These are phyloP conservation scores for Suillus subaureus DNA, from an alignment of 768 basidiomycete genomes.

Conservation along the genomic window DNA sequence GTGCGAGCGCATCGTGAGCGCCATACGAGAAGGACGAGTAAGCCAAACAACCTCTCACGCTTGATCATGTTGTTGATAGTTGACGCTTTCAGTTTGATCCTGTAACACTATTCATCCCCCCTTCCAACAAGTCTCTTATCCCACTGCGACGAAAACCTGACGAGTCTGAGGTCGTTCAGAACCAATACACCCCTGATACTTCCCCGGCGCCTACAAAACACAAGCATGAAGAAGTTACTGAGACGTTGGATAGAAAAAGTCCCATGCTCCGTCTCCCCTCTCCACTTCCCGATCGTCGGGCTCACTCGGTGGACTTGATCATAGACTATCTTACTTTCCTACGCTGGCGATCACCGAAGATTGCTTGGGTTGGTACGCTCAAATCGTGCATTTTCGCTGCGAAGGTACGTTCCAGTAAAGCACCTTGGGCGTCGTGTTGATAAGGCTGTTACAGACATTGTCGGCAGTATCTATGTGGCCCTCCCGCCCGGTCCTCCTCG, in stretches of 20 bases:
- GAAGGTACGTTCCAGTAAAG: constrained; percentile 31
- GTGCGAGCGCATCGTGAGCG: constrained; percentile 69
- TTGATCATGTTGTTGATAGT: constrained; percentile 11
- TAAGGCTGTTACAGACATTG: constrained; percentile 21
- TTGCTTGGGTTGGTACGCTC: constrained; percentile 29
- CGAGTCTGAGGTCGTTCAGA: neutral
- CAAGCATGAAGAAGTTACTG: neutral
- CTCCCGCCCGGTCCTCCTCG: constrained; percentile 29
- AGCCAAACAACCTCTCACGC: constrained; percentile 23
- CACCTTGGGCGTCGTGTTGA: constrained; percentile 1
- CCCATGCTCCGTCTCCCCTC: constrained; percentile 21
- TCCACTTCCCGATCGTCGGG: constrained; percentile 5
- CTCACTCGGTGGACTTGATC: neutral
- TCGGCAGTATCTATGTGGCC: constrained; percentile 27
- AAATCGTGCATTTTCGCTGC: constrained; percentile 38
- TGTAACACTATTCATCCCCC: constrained; percentile 8
- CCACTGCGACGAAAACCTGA: constrained; percentile 23
- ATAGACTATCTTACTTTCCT: neutral
- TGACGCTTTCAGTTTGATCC: constrained; percentile 32
- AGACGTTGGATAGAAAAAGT: constrained; percentile 15
- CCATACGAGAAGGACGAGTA: constrained; percentile 73
- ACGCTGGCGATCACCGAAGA: constrained; percentile 15
- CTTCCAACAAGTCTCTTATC: constrained; percentile 24
- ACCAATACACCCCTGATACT: neutral
- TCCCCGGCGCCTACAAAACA: neutral